Evolutionary conservation across 164 flowering plant species (phyloP), one percentile per base, ranked within the genome.

Genomic region (Vitis rotundifolia): DNA sequence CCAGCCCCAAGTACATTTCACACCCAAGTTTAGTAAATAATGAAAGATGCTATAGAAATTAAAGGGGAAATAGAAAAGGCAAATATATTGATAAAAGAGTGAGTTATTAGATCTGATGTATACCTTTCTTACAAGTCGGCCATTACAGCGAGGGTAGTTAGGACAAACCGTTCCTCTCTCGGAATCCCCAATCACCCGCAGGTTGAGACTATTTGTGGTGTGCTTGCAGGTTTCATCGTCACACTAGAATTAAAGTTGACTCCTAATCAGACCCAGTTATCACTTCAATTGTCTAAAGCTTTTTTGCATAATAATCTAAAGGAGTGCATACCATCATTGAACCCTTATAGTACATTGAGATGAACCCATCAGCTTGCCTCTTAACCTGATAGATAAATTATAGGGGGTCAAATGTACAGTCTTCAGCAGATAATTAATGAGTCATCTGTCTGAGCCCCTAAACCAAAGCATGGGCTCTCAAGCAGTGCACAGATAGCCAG

Each of bases 211-310:
- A 0, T 97, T 86, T 14, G 97, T 93, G 2, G 91, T 78, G 77
- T 82, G 80, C 69, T 93, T 91, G 89, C 99, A 96, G 49, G 91
- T 88, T 77, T 93, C 99, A 69, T 96, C 98, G 62, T 96, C 98
- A 75, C 99, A 96, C 99, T 96, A 84, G 58, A 57, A 70, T 47
- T 15, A 73, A 73, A 54, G 53, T 26, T 1, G 58, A 10, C 14
- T 12, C 49, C n/a, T 18, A 16, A 55, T 14, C 44, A 61, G 12
- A n/a, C 15, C n/a, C 19, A 48, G 56, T 22, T 51, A n/a, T 2
- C 28, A 54, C 12, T 51, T 22, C 59, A 14, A 51, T 75, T 12
- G 16, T 31, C n/a, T 56, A 16, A 15, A 19, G 44, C 44, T 37
- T 37, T 37, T 37, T 37, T 37, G 3, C 44, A 37, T 3, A 68